Evolutionary conservation across 1,284 basidiomycete genomes (phyloP).

Genomic region (Ustilago crameri): DNA sequence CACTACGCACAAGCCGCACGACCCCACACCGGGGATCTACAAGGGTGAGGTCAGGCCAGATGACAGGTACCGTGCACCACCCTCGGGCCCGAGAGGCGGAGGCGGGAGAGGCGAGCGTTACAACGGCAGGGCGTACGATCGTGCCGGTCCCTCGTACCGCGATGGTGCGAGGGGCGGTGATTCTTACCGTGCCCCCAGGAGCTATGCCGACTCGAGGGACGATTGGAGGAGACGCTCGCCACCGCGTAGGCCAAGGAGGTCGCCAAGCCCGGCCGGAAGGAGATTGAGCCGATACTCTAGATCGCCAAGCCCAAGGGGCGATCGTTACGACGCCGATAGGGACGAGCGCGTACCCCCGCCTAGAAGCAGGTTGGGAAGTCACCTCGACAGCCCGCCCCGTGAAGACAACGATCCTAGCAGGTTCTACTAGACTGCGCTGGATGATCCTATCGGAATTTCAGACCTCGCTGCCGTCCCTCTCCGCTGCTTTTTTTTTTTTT

Average conservation of each 20-base stretch:
- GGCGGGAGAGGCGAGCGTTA: constrained; percentile 21
- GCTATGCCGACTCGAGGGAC: constrained; percentile 44
- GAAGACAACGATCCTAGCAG: constrained; percentile 45
- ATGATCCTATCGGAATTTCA: neutral
- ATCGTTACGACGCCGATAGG: constrained; percentile 21
- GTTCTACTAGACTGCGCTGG: constrained; percentile 21
- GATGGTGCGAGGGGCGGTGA: constrained; percentile 22
- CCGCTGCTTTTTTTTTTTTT: too few species aligned
- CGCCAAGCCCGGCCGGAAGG: constrained; percentile 33
- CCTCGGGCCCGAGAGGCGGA: constrained; percentile 5
- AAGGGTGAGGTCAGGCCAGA: constrained; percentile 61
- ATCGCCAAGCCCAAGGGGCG: constrained; percentile 38
- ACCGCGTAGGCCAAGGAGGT: constrained; percentile 32
- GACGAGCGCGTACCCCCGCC: constrained; percentile 41
- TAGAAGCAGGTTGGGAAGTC: constrained; percentile 38
- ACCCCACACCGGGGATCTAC: constrained; percentile 96
- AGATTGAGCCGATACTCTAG: constrained; percentile 41
- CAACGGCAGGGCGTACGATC: constrained; percentile 35
- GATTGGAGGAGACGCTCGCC: constrained; percentile 54
- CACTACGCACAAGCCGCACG: constrained; percentile 89
- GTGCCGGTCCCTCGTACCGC: constrained; percentile 28
- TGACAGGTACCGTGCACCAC: constrained; percentile 44
- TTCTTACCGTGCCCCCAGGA: constrained; percentile 21
- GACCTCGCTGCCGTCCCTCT: too few species aligned
- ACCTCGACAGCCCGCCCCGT: constrained; percentile 51